phyloP scores from a whole-genome alignment of 2,329 filamentous ascomycete species.

The Stagonosporopsis rhizophila region DNA sequence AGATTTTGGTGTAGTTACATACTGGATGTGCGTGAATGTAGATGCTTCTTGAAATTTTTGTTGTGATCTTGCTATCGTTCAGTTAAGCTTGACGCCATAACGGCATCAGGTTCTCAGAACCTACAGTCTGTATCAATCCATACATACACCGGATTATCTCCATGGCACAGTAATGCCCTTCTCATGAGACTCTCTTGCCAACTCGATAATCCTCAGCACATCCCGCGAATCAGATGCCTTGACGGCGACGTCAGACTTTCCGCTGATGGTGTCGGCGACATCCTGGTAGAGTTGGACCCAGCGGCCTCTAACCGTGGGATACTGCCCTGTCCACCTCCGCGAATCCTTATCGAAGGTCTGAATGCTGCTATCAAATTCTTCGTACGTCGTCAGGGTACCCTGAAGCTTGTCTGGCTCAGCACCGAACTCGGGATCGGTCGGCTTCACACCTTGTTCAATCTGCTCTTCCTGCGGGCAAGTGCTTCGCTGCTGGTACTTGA shows the following conservation, averaged over 20 bases:
- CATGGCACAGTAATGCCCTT: neutral
- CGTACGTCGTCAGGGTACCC: neutral
- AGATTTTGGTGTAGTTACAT: too few relatives aligned
- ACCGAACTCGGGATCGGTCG: neutral
- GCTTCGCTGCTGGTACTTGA: neutral
- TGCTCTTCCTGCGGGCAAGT: neutral
- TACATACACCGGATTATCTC: too few relatives aligned
- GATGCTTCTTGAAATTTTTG: too few relatives aligned
- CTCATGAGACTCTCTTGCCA: neutral
- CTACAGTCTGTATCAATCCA: too few relatives aligned
- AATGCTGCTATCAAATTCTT: neutral
- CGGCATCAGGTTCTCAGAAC: too few relatives aligned
- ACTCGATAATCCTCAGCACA: neutral
- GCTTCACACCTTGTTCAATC: neutral
- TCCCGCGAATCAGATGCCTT: neutral
- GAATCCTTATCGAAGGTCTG: neutral
- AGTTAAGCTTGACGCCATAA: too few relatives aligned
- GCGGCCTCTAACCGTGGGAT: neutral
- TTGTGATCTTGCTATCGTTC: too few relatives aligned
- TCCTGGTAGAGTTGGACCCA: neutral
- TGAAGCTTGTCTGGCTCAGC: neutral
- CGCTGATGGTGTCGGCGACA: neutral
- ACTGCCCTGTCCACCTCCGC: neutral
- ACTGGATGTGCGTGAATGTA: too few relatives aligned
- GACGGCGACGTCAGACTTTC: neutral